Evolutionary conservation across 306 rosid species (phyloP), one percentile per base, ranked within the genome.

Genomic region (Vigna reflexopilosa): DNA sequence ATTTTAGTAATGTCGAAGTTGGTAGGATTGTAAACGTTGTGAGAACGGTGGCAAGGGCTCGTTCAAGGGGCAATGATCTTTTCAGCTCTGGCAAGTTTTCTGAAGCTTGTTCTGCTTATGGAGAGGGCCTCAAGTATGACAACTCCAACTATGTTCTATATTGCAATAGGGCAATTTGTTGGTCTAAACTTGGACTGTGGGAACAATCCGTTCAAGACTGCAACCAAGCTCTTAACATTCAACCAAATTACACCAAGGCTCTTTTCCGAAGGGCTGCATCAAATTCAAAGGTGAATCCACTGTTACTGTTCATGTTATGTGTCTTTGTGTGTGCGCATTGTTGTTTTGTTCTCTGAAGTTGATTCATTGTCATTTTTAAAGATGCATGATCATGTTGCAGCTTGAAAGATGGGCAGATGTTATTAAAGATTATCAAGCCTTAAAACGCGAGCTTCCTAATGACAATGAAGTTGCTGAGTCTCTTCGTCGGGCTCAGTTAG

Each of bases 171-270:
- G 97, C 97, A 7, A 89, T 90, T 72, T 94, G 98, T 76, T 88
- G 97, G 97, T 90, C 94, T 32, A 94, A 94, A 89, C 93, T 94
- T 48, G 94, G 93, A 73, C 84, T 84, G 9, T 91, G 98, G 98
- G 97, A 91, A 86, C 85, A 89, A 73, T 94, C 98, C 34, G 94
- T 94, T 67, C 87, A 87, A 66, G 96, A 94, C 62, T 94, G 96
- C 83, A 94, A 81, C 86, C 88, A 74, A 81, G 98, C 97, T 72
- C 97, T 94, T 71, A 86, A 81, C 72, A 86, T 90, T 75, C 96
- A 86, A 77, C 94, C 98, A 20, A 89, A 89, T 69, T 89, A 94
- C 90, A 89, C 80, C 76, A 94, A 94, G 75, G 97, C 97, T 78
- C 93, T 94, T 74, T 89, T 87, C 24, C 91, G 97, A 45, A 84